A percentile compares a stretch with the other conserved stretches of the same genome.
Evolutionary conservation across 768 basidiomycete genomes (phyloP).

Genomic region (Tylopilus vinaceipallidus): DNA sequence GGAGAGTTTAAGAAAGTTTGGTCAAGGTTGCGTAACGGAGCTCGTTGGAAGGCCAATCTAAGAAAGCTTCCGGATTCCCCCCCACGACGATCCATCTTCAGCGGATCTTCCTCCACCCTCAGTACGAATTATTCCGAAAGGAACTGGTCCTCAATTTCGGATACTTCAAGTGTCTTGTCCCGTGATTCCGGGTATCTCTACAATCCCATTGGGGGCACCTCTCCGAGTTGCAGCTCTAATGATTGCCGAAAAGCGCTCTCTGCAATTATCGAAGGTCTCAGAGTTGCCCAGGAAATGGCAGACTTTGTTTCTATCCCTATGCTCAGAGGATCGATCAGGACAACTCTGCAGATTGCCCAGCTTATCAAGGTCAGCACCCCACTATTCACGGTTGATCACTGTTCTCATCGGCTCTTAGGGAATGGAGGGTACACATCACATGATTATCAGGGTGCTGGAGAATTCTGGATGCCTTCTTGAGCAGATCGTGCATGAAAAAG

Average conservation of each 20-base stretch:
- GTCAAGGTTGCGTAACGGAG: background rate
- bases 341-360: slow-evolving; percentile 5
- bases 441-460: slow-evolving; percentile 9
- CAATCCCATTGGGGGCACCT: too few relatives aligned
- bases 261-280: slow-evolving; percentile 2
- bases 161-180: background rate
- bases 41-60: background rate
- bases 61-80: too few relatives aligned
- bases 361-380: slow-evolving; percentile 1
- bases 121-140: too few relatives aligned
- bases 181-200: background rate
- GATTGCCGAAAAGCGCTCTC: background rate
- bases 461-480: slow-evolving; percentile 13
- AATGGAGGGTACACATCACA: slow-evolving; percentile 14
- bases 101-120: too few relatives aligned
- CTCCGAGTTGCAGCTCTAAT: slow-evolving; percentile 1
- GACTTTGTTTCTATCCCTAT: slow-evolving; percentile 3
- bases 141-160: too few relatives aligned
- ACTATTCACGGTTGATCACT: background rate
- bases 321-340: slow-evolving; percentile 11
- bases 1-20: too few relatives aligned
- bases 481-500: background rate
- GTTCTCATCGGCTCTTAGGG: background rate
- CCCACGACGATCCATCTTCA: too few relatives aligned
- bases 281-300: slow-evolving; percentile 2